A percentile compares a stretch with the other conserved stretches of the same genome.
These are phyloP conservation scores for Candida nanaspora DNA, from an alignment of 805 yeast genomes.

Conservation along the genomic window DNA sequence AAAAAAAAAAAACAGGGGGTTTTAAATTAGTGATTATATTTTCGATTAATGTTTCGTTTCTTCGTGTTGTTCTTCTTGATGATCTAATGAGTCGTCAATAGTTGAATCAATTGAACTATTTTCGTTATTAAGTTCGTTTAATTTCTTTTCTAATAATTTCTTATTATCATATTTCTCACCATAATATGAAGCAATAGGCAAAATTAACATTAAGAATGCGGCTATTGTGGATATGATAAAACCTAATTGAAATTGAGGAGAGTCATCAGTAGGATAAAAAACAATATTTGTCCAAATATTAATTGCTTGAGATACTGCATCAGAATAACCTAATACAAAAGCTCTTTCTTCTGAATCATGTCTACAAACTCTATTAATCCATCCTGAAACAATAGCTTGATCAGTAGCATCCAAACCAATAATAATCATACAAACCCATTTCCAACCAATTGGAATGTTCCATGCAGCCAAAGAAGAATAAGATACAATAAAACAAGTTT, in stretches of 20 bases:
- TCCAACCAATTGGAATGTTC: constrained; percentile 32
- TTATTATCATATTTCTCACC: constrained; percentile 22
- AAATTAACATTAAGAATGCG: constrained; percentile 27
- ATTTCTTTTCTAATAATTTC: constrained; percentile 9
- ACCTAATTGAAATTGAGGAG: constrained; percentile 33
- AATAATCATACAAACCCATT: constrained; percentile 31
- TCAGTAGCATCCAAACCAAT: constrained; percentile 28
- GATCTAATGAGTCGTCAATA: too few species aligned
- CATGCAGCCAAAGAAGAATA: constrained; percentile 33
- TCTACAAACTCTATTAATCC: constrained; percentile 32
- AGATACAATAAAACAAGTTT: constrained; percentile 26
- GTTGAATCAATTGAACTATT: not conserved
- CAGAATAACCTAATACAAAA: constrained; percentile 39
- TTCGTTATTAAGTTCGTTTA: not conserved
- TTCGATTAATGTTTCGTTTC: too few species aligned
- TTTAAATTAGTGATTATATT: too few species aligned
- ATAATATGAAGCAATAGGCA: constrained; percentile 23
- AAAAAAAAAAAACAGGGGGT: too few species aligned
- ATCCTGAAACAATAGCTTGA: constrained; percentile 35
- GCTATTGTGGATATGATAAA: constrained; percentile 29
- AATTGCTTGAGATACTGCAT: constrained; percentile 33
- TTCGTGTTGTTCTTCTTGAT: too few species aligned
- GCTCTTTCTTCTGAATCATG: constrained; percentile 60
- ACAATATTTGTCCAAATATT: constrained; percentile 40
- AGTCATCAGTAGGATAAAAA: constrained; percentile 32